Evolutionary conservation across 257 asterid species (phyloP).

Genomic region (Solanum lignicaule): DNA sequence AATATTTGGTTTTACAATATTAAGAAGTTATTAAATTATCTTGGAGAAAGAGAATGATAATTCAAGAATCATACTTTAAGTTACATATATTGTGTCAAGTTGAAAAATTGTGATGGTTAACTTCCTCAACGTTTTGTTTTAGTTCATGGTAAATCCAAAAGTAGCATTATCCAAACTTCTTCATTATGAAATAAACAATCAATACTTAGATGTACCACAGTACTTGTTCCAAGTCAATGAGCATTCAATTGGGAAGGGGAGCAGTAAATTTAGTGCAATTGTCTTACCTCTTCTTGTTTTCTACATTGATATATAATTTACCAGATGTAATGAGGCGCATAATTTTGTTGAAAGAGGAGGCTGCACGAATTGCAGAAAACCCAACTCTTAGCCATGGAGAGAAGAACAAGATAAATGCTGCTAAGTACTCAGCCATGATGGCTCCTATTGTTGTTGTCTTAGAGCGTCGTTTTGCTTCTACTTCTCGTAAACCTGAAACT

Average conservation of each 20-base stretch:
- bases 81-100: neutral
- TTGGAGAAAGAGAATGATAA: neutral
- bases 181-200: neutral
- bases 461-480: conserved; percentile 94
- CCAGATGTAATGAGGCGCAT: conserved; percentile 95
- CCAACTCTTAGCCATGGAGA: conserved; percentile 68
- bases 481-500: conserved; percentile 88
- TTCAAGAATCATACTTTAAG: neutral
- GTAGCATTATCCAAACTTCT: neutral
- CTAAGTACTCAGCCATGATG: conserved; percentile 99
- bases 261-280: neutral
- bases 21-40: neutral
- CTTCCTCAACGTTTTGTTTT: neutral
- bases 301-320: conserved; percentile 3
- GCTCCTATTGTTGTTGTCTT: conserved; percentile 88
- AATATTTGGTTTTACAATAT: neutral
- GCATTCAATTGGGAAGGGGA: neutral
- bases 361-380: conserved; percentile 81
- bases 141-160: neutral
- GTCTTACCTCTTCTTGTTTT: neutral
- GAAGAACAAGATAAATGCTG: conserved; percentile 90
- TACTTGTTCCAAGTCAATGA: neutral
- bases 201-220: neutral
- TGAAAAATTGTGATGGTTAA: neutral
- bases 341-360: conserved; percentile 90